A percentile compares a stretch with the other conserved stretches of the same genome.
Conservation (phyloP, 176 grass and related monocot species). For the Paspalum notatum region DNA sequence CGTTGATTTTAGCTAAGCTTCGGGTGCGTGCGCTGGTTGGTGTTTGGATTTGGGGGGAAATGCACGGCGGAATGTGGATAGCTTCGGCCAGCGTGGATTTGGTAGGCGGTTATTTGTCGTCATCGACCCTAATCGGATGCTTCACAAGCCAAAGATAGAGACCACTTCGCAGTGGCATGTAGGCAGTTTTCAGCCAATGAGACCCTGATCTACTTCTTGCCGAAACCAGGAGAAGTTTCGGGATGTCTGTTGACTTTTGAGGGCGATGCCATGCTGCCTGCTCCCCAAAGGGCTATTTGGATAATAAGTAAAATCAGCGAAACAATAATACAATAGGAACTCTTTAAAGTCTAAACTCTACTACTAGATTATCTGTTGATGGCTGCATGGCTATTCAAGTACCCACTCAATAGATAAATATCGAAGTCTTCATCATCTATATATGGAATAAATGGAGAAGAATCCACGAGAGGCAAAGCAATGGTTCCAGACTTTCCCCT, state of each 20-base stretch:
- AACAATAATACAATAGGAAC: neutral
- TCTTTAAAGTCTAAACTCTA: neutral
- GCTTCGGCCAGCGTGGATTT: neutral
- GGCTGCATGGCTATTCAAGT: neutral
- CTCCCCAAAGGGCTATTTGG: neutral
- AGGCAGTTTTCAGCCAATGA: neutral
- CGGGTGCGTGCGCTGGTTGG: neutral
- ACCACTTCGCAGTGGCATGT: neutral
- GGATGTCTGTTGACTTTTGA: slow-evolving; percentile 10
- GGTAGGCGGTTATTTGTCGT: neutral
- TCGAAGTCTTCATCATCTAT: neutral
- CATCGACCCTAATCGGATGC: neutral
- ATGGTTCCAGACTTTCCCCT: slow-evolving; percentile 8
- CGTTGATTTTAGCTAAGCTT: neutral
- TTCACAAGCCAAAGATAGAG: neutral
- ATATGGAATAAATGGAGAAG: slow-evolving; percentile 6
- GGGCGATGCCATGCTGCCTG: slow-evolving; percentile 8
- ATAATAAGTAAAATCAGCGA: neutral
- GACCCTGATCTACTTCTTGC: neutral
- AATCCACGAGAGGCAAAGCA: slow-evolving; percentile 3
- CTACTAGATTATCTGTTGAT: slow-evolving; percentile 4
- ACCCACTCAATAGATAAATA: neutral
- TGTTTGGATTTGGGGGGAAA: neutral
- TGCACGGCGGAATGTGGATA: neutral
- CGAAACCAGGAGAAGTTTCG: neutral